Percentiles rank a stretch among this genome's conserved stretches.
Evolutionary conservation across 345 rosid genomes (phyloP).

Genomic region (Bruguiera parviflora): DNA sequence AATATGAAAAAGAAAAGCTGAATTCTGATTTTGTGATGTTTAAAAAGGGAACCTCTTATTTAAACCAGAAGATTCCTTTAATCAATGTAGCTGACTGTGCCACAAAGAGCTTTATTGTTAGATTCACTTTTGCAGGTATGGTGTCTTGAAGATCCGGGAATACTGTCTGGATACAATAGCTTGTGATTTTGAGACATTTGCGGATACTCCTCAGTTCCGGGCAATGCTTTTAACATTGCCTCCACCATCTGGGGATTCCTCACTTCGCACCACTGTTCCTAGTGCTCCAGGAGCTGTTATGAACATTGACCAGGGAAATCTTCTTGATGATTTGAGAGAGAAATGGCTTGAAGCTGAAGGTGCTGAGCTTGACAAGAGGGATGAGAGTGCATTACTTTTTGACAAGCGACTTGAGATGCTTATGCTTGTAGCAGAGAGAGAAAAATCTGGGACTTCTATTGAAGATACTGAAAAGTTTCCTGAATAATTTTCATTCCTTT

Average conservation of each 20-base stretch:
- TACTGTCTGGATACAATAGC: slow-evolving; percentile 81
- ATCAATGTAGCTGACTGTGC: background rate
- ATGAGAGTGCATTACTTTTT: slow-evolving; percentile 80
- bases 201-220: slow-evolving; percentile 66
- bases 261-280: slow-evolving; percentile 79
- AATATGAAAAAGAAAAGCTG: background rate
- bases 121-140: slow-evolving; percentile 56
- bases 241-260: slow-evolving; percentile 93
- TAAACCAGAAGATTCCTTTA: background rate
- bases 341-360: slow-evolving; percentile 99
- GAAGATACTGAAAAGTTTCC: slow-evolving; percentile 23
- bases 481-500: slow-evolving; percentile 17
- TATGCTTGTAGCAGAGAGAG: slow-evolving; percentile 68
- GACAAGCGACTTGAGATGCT: slow-evolving; percentile 88
- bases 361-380: slow-evolving; percentile 94
- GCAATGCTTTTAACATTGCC: slow-evolving; percentile 89
- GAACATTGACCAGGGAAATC: slow-evolving; percentile 67
- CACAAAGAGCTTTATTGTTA: background rate
- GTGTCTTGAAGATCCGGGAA: slow-evolving; percentile 85
- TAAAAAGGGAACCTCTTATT: background rate
- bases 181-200: slow-evolving; percentile 88
- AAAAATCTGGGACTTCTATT: slow-evolving; percentile 35
- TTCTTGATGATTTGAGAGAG: slow-evolving; percentile 88
- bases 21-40: background rate
- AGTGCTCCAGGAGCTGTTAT: slow-evolving; percentile 83